These are phyloP conservation scores for Chondrostereum purpureum DNA, from an alignment of 1,284 basidiomycete genomes.

Conservation along the genomic window DNA sequence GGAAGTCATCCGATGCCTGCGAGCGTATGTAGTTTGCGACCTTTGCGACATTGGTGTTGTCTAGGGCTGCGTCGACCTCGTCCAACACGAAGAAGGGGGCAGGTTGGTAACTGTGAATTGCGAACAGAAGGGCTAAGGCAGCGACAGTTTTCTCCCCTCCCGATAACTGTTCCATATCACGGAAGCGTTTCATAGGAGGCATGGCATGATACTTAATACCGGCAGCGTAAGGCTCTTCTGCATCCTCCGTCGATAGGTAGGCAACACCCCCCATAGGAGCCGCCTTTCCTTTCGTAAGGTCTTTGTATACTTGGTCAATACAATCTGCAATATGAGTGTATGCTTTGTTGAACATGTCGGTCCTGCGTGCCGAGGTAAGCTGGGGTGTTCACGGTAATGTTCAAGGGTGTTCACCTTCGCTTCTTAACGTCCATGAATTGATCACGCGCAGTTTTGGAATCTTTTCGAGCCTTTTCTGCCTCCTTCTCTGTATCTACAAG, in stretches of 20 bases:
- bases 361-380: slow-evolving; percentile 28
- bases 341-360: slow-evolving; percentile 91
- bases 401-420: slow-evolving; percentile 54
- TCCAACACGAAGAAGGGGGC: slow-evolving; percentile 99
- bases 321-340: slow-evolving; percentile 93
- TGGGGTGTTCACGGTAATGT: background rate
- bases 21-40: slow-evolving; percentile 85
- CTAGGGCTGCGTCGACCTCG: slow-evolving; percentile 95
- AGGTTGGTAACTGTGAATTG: slow-evolving; percentile 96
- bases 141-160: slow-evolving; percentile 99
- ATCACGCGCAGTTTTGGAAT: slow-evolving; percentile 85
- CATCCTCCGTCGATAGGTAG: slow-evolving; percentile 93
- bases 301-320: slow-evolving; percentile 97
- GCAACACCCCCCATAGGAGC: slow-evolving; percentile 94
- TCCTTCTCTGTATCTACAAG: slow-evolving; percentile 69
- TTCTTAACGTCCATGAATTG: slow-evolving; percentile 87
- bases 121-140: slow-evolving; percentile 90
- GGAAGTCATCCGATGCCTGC: slow-evolving; percentile 77
- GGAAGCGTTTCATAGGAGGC: slow-evolving; percentile 98
- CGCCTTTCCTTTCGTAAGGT: slow-evolving; percentile 91
- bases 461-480: slow-evolving; percentile 73
- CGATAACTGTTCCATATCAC: slow-evolving; percentile 98
- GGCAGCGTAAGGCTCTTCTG: slow-evolving; percentile 93
- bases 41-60: slow-evolving; percentile 93
- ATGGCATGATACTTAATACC: slow-evolving; percentile 99